A percentile compares a stretch with the other conserved stretches of the same genome.
Evolutionary conservation across 441 rosid genomes (phyloP).

Genomic region (Populus hybrid): DNA sequence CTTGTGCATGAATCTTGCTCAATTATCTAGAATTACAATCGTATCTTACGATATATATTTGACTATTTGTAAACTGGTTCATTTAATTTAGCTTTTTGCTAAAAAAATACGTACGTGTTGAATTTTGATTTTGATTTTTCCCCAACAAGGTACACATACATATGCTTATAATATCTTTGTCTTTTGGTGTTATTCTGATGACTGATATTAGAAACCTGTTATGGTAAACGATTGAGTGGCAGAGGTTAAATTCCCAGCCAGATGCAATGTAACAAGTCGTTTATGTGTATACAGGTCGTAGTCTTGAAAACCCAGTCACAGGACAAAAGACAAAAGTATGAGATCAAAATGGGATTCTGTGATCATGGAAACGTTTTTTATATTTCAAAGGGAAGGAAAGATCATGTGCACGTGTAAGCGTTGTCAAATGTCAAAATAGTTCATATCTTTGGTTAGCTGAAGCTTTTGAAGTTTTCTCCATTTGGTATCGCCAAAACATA

Average conservation of each 20-base stretch:
- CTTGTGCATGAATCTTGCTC: neutral
- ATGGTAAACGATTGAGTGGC: neutral
- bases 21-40: neutral
- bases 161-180: neutral
- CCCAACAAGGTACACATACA: neutral
- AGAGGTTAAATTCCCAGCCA: neutral
- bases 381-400: slow-evolving; percentile 4
- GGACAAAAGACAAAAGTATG: too few species aligned
- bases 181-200: neutral
- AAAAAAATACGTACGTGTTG: neutral
- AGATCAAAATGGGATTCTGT: neutral
- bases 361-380: neutral
- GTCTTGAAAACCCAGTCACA: too few species aligned
- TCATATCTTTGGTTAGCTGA: slow-evolving; percentile 2
- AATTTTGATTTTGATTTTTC: neutral
- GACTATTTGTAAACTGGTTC: neutral
- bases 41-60: too few species aligned
- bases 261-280: neutral
- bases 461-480: slow-evolving; percentile 8
- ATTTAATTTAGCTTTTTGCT: neutral
- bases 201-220: neutral
- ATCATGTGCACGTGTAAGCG: neutral
- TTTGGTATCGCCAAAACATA: slow-evolving; percentile 10
- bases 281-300: neutral
- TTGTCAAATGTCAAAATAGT: slow-evolving; percentile 14